These are phyloP conservation scores for Xerocomus potaroensis DNA, from an alignment of 768 basidiomycete species.

Conservation along the genomic window DNA sequence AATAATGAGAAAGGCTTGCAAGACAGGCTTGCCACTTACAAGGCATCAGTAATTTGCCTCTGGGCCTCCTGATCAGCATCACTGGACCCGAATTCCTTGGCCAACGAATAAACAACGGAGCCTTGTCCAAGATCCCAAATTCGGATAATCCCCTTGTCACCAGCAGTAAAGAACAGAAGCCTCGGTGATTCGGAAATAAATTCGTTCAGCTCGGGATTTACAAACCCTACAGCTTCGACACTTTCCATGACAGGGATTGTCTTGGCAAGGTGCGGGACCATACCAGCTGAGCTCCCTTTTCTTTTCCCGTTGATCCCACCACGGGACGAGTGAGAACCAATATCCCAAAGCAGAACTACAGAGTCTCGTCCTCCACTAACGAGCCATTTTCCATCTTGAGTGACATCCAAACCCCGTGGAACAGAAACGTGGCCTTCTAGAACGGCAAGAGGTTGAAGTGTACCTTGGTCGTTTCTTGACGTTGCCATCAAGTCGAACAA, in stretches of 20 bases:
- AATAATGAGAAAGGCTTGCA: slow-evolving; percentile 14
- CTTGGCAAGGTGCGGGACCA: slow-evolving; percentile 58
- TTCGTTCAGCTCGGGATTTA: slow-evolving; percentile 47
- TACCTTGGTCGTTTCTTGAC: slow-evolving; percentile 51
- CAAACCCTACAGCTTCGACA: slow-evolving; percentile 79
- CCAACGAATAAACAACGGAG: slow-evolving; percentile 56
- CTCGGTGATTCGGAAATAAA: slow-evolving; percentile 31
- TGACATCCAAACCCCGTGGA: slow-evolving; percentile 84
- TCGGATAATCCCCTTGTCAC: slow-evolving; percentile 81
- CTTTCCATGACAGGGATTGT: slow-evolving; percentile 84
- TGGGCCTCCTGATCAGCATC: slow-evolving; percentile 66
- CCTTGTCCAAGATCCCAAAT: slow-evolving; percentile 80
- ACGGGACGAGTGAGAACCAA: slow-evolving; percentile 27
- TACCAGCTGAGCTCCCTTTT: slow-evolving; percentile 43
- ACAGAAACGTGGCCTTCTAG: slow-evolving; percentile 96
- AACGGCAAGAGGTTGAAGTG: slow-evolving; percentile 67
- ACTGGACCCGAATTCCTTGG: slow-evolving; percentile 34
- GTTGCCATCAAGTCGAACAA: slow-evolving; percentile 80
- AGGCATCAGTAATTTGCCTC: slow-evolving; percentile 72
- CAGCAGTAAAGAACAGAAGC: slow-evolving; percentile 81
- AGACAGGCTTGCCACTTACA: slow-evolving; percentile 53
- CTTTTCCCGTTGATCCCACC: slow-evolving; percentile 27
- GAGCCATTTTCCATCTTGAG: slow-evolving; percentile 82
- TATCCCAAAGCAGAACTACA: slow-evolving; percentile 90
- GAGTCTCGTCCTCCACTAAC: slow-evolving; percentile 91